These are phyloP conservation scores for Lactuca saligna DNA, from an alignment of 129 eudicot species.

Conservation along the genomic window DNA sequence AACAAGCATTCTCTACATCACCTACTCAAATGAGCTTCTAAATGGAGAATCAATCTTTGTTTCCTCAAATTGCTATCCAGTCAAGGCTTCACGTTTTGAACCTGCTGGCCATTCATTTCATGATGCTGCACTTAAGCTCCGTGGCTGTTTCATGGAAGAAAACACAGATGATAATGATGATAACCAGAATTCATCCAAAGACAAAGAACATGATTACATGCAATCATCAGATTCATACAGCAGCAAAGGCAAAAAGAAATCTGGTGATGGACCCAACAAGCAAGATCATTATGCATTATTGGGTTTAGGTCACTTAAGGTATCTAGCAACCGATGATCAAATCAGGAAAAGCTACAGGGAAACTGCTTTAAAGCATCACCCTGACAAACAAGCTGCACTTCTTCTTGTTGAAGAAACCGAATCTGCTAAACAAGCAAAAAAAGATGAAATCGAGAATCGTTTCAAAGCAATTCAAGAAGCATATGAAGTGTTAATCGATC, in stretches of 20 bases:
- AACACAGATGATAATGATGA: slow-evolving; percentile 31
- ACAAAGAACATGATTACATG: slow-evolving; percentile 47
- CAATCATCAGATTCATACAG: slow-evolving; percentile 74
- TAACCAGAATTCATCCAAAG: slow-evolving; percentile 36
- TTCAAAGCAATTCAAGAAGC: slow-evolving; percentile 94
- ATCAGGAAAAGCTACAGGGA: slow-evolving; percentile 82
- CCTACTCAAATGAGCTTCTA: slow-evolving; percentile 63
- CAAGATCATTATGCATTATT: slow-evolving; percentile 95
- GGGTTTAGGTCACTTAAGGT: slow-evolving; percentile 85
- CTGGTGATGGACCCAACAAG: slow-evolving; percentile 52
- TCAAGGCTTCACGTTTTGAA: slow-evolving; percentile 59
- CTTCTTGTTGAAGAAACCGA: slow-evolving; percentile 74
- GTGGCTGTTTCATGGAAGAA: slow-evolving; percentile 57
- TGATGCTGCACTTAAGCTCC: slow-evolving; percentile 63
- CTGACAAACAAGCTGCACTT: slow-evolving; percentile 89
- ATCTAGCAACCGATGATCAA: slow-evolving; percentile 91
- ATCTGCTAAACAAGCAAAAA: slow-evolving; percentile 77
- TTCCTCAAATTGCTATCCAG: slow-evolving; percentile 74
- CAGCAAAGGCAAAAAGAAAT: slow-evolving; percentile 82
- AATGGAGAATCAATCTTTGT: slow-evolving; percentile 61
- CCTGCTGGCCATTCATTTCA: slow-evolving; percentile 98
- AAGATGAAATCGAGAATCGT: slow-evolving; percentile 83
- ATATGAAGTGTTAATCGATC: slow-evolving; percentile 79
- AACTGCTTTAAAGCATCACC: slow-evolving; percentile 84
- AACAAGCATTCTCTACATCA: slow-evolving; percentile 50